phyloP scores from a whole-genome alignment of 179 eudicot genomes.

The Patellifolia procumbens region DNA sequence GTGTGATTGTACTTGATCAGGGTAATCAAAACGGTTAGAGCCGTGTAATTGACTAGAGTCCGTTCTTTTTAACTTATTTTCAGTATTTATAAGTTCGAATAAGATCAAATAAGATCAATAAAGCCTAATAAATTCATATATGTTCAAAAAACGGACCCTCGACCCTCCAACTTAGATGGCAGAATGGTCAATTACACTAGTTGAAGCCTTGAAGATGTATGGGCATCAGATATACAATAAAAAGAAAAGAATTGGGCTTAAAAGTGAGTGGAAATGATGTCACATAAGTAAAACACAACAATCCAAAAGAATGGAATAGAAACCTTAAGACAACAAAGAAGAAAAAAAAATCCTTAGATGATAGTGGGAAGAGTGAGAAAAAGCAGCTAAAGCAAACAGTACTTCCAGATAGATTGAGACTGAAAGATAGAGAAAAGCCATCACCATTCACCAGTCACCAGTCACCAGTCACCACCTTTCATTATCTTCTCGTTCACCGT shows the following conservation, averaged over 20 bases:
- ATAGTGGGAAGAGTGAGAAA: slow-evolving; percentile 26
- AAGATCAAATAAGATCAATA: no score
- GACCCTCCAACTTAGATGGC: no score
- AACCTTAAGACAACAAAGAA: slow-evolving; percentile 3
- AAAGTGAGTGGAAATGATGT: slow-evolving; percentile 30
- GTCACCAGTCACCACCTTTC: no score
- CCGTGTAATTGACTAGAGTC: no score
- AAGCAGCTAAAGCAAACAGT: slow-evolving; percentile 20
- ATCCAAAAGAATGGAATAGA: slow-evolving; percentile 30
- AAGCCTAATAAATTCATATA: no score
- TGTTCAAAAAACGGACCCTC: no score
- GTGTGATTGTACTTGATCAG: no score
- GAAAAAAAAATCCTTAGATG: slow-evolving; percentile 5
- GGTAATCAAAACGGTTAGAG: no score
- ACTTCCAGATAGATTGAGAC: slow-evolving; percentile 13
- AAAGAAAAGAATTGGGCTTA: slow-evolving; percentile 5
- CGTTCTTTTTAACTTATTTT: no score
- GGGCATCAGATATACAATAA: not conserved
- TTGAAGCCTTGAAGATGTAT: not conserved
- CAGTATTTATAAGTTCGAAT: no score
- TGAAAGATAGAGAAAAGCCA: not conserved
- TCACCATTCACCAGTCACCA: no score
- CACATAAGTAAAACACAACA: slow-evolving; percentile 18
- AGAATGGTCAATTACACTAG: not conserved
- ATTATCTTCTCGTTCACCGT: no score